Evolutionary conservation across 169 alveolate species (phyloP).

Genomic region (Cryptosporidium meleagridis): DNA sequence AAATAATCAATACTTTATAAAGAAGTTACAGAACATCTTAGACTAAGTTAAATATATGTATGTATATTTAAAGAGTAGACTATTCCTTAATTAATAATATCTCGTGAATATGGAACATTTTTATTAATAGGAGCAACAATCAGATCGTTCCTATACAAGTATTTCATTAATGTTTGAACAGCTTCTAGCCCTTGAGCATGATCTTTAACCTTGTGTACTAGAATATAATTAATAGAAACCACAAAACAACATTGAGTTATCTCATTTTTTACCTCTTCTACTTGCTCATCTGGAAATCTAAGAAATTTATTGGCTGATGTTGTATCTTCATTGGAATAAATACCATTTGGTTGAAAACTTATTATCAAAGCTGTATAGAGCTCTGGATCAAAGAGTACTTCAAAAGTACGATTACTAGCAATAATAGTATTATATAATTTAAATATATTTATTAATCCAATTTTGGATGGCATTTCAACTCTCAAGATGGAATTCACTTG

Average conservation of each 20-base stretch:
- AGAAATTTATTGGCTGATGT: background rate
- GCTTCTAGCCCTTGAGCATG: constrained; percentile 38
- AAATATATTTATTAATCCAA: constrained; percentile 33
- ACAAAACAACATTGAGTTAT: constrained; percentile 41
- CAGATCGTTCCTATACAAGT: constrained; percentile 22
- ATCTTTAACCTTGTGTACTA: constrained; percentile 16
- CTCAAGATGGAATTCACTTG: constrained; percentile 41
- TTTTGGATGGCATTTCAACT: constrained; percentile 47
- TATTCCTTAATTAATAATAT: background rate
- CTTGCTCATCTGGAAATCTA: constrained; percentile 52
- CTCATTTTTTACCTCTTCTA: background rate
- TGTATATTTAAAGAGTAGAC: background rate
- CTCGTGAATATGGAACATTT: background rate
- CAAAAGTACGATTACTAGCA: background rate
- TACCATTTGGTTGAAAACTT: constrained; percentile 15
- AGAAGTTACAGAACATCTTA: background rate
- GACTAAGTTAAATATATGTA: background rate
- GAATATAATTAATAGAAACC: constrained; percentile 15
- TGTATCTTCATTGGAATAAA: background rate
- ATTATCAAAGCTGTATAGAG: constrained; percentile 46
- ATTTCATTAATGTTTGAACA: constrained; percentile 20
- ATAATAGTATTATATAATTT: constrained; percentile 33
- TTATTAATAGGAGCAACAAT: background rate
- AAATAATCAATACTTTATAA: background rate
- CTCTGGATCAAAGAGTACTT: constrained; percentile 54